Evolutionary conservation across 2,329 filamentous ascomycete species (phyloP), one percentile per base, ranked within the genome.

Genomic region (Microcyclospora pomicola): DNA sequence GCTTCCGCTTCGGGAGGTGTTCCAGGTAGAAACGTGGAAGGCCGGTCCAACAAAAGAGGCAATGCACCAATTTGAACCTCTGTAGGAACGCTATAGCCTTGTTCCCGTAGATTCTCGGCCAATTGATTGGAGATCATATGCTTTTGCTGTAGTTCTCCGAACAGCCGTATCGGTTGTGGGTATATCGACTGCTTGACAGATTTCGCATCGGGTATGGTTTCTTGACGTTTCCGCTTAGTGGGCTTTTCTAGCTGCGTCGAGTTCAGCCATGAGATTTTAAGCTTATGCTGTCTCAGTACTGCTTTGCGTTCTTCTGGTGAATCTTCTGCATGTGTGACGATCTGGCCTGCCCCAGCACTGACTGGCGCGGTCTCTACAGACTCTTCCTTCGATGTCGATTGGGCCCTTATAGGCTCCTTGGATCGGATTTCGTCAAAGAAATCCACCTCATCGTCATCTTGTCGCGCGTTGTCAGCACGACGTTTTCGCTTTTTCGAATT

Each of bases 61-160:
- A 98, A 61, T 51, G 79, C 80, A 3, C 75, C 87, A 60, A 96
- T 73, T 58, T 98, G 91, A 10, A 98, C 87, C 61, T 96, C 88
- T 0, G 91, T 98, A 10, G 91, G 91, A 40, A 86, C 67, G 28
- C 72, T 75, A 56, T 93, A 98, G 9, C 82, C 85, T 61, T 96
- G 84, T n/a, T 74, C 71, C 11, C 73, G 67, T 24, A 98, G 67
- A 53, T 98, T 98, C 42, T 81, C 75, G 2, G 77, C 75, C 33
- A 98, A 62, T 31, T 77, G 71, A 31, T 71, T 67, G 3, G 84
- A 81, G 31, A 95, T 75, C n/a, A 71, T 72, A 61, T 88, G 93
- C 33, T 67, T 68, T 27, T 68, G 66, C 29, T 75, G 71, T 41
- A 98, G 65, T 51, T 91, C 76, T 31, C 67, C 64, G 55, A 98